Conservation (phyloP, 345 rosid species). For the Brassica carinata region DNA sequence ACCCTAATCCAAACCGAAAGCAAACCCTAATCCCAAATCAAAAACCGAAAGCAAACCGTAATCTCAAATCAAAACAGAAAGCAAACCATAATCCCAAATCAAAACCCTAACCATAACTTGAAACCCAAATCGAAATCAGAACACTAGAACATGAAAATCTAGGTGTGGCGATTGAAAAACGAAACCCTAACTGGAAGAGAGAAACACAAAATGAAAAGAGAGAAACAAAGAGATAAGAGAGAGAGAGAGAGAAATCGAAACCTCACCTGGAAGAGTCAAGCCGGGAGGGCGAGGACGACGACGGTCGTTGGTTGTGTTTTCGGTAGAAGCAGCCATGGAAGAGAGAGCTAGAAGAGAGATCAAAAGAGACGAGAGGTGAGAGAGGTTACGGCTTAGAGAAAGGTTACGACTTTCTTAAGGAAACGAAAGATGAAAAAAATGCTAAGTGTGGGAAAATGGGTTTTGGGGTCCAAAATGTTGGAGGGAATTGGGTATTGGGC, state of each 20-base stretch:
- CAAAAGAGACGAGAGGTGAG: neutral
- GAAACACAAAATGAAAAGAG: too few species aligned
- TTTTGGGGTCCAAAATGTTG: neutral
- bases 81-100: neutral
- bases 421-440: neutral
- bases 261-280: neutral
- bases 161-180: neutral
- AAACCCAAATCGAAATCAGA: too few species aligned
- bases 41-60: too few species aligned
- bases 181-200: neutral
- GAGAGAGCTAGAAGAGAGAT: neutral
- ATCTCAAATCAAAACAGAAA: too few species aligned
- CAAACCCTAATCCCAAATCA: too few species aligned
- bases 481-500: neutral
- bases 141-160: too few species aligned
- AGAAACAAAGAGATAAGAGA: neutral
- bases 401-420: too few species aligned
- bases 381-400: too few species aligned
- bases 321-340: too few species aligned
- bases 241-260: neutral
- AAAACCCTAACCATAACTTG: too few species aligned
- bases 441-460: neutral
- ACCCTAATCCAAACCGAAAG: too few species aligned
- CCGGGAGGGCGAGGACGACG: neutral
- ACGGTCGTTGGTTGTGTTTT: neutral